Evolutionary conservation across 768 basidiomycete species (phyloP), one percentile per base, ranked within the genome.

Genomic region (Leccinum uliginosum): DNA sequence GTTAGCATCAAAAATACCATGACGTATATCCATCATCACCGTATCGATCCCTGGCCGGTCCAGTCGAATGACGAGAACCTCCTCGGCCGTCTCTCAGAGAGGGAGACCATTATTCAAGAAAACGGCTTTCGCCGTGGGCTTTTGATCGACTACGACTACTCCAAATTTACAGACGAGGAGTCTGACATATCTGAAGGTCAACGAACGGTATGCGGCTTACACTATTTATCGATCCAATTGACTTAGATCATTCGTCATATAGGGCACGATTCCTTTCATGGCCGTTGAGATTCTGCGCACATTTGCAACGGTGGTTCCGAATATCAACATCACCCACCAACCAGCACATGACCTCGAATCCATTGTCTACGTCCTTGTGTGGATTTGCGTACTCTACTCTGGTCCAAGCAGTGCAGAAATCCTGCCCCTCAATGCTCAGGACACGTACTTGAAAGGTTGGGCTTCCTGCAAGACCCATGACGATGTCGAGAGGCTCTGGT

Each of bases 331-430:
- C 24, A 26, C 19, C 24, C 56, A 56, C 27, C 3, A 51, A 7
- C 46, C 46, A 2, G 27, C 21, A 12, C 50, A 57, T 24, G 56
- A 57, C 23, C 51, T 57, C 2, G 45, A 57, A n/a, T 57, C 50
- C 6, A 46, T 57, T 2, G 14, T 57, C 11, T 57, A 57, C 4
- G 3, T 57, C 5, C 56, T 51, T 11, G 14, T 57, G 9, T 57
- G 56, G 51, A 52, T 57, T 11, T 57, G 56, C 45, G 45, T 56
- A 2, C 55, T 56, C 12, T 46, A 51, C 29, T 34, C 27, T 1
- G 23, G 43, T 21, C 38, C 9, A 21, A 30, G 23, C 2, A 29
- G 48, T 24, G 27, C 48, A 23, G 48, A 55, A n/a, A 1, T 30
- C 6, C 21, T 30, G 50, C 27, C 47, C 6, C 15, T 7, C 3